Conservation (phyloP, 768 basidiomycete species). For the Sporobolomyces pararoseus region DNA sequence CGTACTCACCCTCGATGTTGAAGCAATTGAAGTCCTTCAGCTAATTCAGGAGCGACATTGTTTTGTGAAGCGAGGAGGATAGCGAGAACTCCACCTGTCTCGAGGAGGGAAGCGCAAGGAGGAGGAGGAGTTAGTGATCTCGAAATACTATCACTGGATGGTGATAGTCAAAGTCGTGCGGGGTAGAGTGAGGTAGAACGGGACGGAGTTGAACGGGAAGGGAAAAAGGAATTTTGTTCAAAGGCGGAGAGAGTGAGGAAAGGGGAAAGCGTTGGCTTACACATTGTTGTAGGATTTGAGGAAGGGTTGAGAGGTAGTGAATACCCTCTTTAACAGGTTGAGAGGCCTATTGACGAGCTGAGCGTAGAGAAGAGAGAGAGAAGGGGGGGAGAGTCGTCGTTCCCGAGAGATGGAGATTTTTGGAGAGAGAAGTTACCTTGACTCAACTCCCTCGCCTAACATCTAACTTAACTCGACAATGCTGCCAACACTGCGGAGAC, state of each 20-base stretch:
- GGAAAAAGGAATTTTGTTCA: not conserved
- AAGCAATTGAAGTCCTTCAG: conserved; percentile 84
- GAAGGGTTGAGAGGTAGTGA: not conserved
- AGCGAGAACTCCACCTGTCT: conserved; percentile 46
- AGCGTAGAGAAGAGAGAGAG: not conserved
- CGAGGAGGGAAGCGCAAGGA: not conserved
- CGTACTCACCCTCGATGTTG: conserved; percentile 76
- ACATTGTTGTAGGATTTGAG: no score
- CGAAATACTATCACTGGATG: not conserved
- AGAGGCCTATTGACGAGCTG: no score
- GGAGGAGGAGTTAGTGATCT: not conserved
- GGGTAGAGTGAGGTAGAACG: not conserved
- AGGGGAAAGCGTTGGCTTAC: not conserved
- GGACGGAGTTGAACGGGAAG: conserved; percentile 11
- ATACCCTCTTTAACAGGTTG: not conserved
- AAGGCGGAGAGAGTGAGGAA: not conserved
- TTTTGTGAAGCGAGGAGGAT: conserved; percentile 42
- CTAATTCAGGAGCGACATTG: conserved; percentile 43
- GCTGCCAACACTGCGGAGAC: not conserved
- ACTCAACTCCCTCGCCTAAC: not conserved
- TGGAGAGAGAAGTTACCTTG: no score
- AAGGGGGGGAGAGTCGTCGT: not conserved
- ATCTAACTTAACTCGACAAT: not conserved
- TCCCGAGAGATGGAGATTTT: no score
- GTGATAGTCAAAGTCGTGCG: not conserved